Evolutionary conservation across 1,139 yeast species (phyloP).

Genomic region (Pichia sp.): DNA sequence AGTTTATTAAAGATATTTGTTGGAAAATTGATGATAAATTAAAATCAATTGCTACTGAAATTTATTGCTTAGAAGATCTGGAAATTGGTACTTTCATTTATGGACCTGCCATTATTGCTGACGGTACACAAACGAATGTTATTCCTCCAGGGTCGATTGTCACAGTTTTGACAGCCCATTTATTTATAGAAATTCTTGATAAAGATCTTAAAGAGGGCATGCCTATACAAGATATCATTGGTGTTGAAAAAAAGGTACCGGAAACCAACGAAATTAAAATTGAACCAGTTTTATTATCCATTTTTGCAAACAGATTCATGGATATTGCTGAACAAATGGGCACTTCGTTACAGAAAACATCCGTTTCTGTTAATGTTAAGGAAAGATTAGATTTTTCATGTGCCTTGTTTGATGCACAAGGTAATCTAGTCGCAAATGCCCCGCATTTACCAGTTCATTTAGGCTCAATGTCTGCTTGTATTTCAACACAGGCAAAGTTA

Average conservation of each 20-base stretch:
- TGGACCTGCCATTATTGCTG: constrained; percentile 85
- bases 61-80: constrained; percentile 31
- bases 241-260: not conserved
- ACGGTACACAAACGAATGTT: constrained; percentile 80
- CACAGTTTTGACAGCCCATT: constrained; percentile 51
- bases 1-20: constrained; percentile 20
- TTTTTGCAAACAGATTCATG: constrained; percentile 58
- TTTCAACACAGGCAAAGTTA: constrained; percentile 44
- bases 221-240: not conserved
- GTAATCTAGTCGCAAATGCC: constrained; percentile 57
- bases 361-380: constrained; percentile 55
- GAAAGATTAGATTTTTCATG: constrained; percentile 59
- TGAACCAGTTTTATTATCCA: constrained; percentile 53
- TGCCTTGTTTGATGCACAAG: constrained; percentile 51
- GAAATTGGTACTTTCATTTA: constrained; percentile 44
- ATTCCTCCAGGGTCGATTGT: constrained; percentile 72
- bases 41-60: constrained; percentile 18
- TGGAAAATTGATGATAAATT: constrained; percentile 19
- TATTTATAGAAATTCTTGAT: constrained; percentile 18
- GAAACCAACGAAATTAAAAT: constrained; percentile 17
- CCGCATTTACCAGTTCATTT: constrained; percentile 61
- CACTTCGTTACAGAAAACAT: constrained; percentile 52
- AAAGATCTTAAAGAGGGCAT: not conserved
- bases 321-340: constrained; percentile 65
- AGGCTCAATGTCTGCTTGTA: constrained; percentile 61